Base-by-base conservation (phyloP, 176 grass and related monocot species). In the Bonia amplexicaulis region DNA sequence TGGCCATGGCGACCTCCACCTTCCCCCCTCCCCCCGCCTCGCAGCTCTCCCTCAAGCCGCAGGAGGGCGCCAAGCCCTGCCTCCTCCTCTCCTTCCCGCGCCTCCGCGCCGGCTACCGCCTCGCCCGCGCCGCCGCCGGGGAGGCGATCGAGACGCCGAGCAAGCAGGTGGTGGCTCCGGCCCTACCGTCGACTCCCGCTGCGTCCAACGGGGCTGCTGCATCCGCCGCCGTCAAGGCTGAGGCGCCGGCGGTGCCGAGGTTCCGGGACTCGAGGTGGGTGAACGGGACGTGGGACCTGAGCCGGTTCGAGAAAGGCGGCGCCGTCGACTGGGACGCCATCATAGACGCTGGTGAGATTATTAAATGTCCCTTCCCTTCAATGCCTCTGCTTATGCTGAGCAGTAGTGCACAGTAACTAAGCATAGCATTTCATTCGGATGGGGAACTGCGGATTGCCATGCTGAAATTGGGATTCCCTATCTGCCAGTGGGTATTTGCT, bases 301-400 rank as follows among this genome's bases (percentile, higher is more conserved):
- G 45, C 31, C 89, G 86, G 74, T 97, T 97, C 88, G 73, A 74
- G 1, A 90, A 88, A 75, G 90, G 76, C 69, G 95, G 91, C 66
- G 87, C 69, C 59, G 90, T 90, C 73, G 89, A 97, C 72, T 97
- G 95, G 95, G 95, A 93, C 84, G 85, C 90, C 84, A 91, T 97
- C 87, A 95, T 97, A 20, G 88, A 97, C 82, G 95, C 95, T 9
- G 95, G 92, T 97, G 80, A 89, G 90, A 39, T 26, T 69, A 37
- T 37, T 0, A 7, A 3, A 23, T 41, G 2, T 44, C 40, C 22
- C n/a, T 25, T 20, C 33, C 35, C 23, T 59, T 17, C 41, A 20
- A 12, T 4, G 15, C 12, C 5, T 12, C 5, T 65, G 58, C 29
- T 39, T 0, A 12, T 41, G n/a, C 35, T 67, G 9, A 16, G 48